phyloP scores from a whole-genome alignment of 129 eudicot species.

The sunflower (Helianthus annuus) region HanXRQr2.0-SUNRISE NC_035441.2:169841467-169841966 shows the following conservation, averaged over 20 bases:
- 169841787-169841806: slow-evolving; percentile 1
- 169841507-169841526: slow-evolving; percentile 15
- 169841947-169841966: neutral
- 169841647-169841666: neutral
- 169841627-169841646: slow-evolving; percentile 2
- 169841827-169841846: slow-evolving; percentile 82
- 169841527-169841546: slow-evolving; percentile 12
- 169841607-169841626: neutral
- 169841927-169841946: slow-evolving; percentile 34
- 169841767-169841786: neutral
- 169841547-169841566: neutral
- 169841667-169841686: neutral
- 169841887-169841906: slow-evolving; percentile 89
- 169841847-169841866: slow-evolving; percentile 83
- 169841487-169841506: slow-evolving; percentile 26
- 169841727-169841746: neutral
- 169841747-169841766: neutral
- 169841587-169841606: slow-evolving; percentile 8
- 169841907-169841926: slow-evolving; percentile 87
- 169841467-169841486: slow-evolving; percentile 16
- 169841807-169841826: slow-evolving; percentile 61
- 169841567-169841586: slow-evolving; percentile 6
- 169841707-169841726: neutral
- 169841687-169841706: neutral
- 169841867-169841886: slow-evolving; percentile 76